phyloP scores from a whole-genome alignment of 371 early-diverging fungal species.

The Actinomortierella ambigua region DNA sequence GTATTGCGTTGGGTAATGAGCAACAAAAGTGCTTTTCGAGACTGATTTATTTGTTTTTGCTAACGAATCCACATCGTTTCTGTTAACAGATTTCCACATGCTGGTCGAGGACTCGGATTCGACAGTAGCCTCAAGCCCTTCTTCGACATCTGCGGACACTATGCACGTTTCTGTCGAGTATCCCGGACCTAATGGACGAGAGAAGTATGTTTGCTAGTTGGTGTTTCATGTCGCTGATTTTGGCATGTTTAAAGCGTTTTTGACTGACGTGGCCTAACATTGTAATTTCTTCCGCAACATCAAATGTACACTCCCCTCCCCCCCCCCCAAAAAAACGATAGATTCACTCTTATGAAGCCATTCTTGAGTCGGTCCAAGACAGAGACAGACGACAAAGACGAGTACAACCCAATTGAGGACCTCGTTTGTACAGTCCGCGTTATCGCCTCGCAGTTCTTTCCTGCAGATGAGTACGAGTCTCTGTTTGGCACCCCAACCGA shows the following conservation, averaged over 20 bases:
- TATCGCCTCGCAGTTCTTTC: constrained; percentile 69
- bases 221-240: no score
- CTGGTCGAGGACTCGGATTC: constrained; percentile 44
- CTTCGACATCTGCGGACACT: constrained; percentile 44
- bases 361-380: constrained; percentile 41
- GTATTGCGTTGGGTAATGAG: constrained; percentile 13
- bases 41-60: neutral
- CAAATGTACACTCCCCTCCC: constrained; percentile 10
- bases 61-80: no score
- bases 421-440: constrained; percentile 69
- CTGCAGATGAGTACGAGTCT: constrained; percentile 48
- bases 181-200: constrained; percentile 46
- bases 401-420: constrained; percentile 84
- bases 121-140: constrained; percentile 45
- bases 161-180: constrained; percentile 49
- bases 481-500: constrained; percentile 67
- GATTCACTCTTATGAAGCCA: constrained; percentile 37
- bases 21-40: no score
- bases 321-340: constrained; percentile 18
- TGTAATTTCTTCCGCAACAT: constrained; percentile 48
- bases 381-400: constrained; percentile 67
- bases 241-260: no score
- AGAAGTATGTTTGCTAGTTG: constrained; percentile 33
- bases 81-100: constrained; percentile 34
- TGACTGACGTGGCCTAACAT: constrained; percentile 3